A percentile compares a stretch with the other conserved stretches of the same genome.
phyloP scores from a whole-genome alignment of 768 basidiomycete species.

The Mrakia gelida region DNA sequence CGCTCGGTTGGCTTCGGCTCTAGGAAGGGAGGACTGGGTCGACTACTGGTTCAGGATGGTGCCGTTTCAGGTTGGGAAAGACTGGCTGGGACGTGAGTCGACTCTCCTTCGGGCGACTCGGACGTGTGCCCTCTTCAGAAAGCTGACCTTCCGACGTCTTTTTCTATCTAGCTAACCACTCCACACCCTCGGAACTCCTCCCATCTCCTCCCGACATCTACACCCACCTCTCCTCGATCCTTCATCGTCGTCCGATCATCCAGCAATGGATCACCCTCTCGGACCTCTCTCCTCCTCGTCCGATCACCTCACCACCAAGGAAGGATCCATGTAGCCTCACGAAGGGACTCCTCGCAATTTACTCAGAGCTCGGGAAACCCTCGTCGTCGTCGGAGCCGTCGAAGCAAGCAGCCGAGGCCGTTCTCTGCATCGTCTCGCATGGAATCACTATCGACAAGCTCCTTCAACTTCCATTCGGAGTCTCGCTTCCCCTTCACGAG shows the following conservation, averaged over 20 bases:
- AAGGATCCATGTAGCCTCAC: neutral
- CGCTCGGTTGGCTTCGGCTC: slow-evolving; percentile 39
- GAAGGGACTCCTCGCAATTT: slow-evolving; percentile 8
- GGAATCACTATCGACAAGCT: slow-evolving; percentile 37
- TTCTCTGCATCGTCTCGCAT: slow-evolving; percentile 35
- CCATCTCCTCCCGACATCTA: slow-evolving; percentile 26
- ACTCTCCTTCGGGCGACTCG: too few relatives aligned
- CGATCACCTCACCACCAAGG: neutral
- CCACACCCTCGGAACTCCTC: neutral
- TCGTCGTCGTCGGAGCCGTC: neutral
- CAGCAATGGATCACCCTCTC: slow-evolving; percentile 1
- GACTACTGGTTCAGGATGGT: slow-evolving; percentile 85
- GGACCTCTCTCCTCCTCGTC: neutral
- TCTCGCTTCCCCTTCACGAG: slow-evolving; percentile 67
- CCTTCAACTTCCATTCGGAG: slow-evolving; percentile 36
- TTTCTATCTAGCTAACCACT: neutral
- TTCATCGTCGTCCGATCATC: neutral
- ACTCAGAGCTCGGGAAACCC: neutral
- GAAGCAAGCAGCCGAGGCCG: slow-evolving; percentile 7
- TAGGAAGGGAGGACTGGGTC: slow-evolving; percentile 76
- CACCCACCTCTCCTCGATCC: slow-evolving; percentile 15
- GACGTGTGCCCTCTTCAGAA: too few relatives aligned
- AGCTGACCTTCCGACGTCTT: neutral
- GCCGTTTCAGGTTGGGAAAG: neutral
- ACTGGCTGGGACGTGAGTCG: slow-evolving; percentile 15